Conservation (phyloP, 1,139 yeast species). For the Hansenula sp. region DNA sequence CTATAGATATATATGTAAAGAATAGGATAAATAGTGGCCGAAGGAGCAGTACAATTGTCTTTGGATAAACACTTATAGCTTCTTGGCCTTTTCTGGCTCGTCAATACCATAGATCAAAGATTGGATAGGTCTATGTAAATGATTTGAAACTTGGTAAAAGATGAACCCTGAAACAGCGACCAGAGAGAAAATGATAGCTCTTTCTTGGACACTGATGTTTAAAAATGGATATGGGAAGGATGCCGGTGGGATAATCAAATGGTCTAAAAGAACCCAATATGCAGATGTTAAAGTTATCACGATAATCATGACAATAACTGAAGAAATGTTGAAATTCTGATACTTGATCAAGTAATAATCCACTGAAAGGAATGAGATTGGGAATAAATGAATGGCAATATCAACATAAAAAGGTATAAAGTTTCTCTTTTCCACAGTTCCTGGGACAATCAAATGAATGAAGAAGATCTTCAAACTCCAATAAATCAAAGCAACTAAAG, state of each 20-base stretch:
- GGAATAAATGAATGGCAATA: slow-evolving; percentile 55
- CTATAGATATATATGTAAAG: no score
- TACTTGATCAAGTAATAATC: slow-evolving; percentile 54
- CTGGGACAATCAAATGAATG: slow-evolving; percentile 32
- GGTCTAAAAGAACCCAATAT: slow-evolving; percentile 52
- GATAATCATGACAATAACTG: slow-evolving; percentile 34
- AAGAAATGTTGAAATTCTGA: slow-evolving; percentile 32
- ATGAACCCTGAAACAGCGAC: slow-evolving; percentile 45
- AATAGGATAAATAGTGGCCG: no score
- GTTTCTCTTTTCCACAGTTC: slow-evolving; percentile 10
- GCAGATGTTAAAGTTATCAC: slow-evolving; percentile 37
- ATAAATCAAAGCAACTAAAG: slow-evolving; percentile 56
- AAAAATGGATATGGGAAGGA: slow-evolving; percentile 66
- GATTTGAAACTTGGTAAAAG: slow-evolving; percentile 16
- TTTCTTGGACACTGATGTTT: slow-evolving; percentile 42
- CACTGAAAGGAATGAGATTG: slow-evolving; percentile 43
- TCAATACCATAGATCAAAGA: not conserved
- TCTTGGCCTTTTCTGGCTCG: not conserved
- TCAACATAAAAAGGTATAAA: slow-evolving; percentile 49
- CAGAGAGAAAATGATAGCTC: slow-evolving; percentile 45
- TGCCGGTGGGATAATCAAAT: slow-evolving; percentile 44
- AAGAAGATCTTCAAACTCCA: slow-evolving; percentile 63
- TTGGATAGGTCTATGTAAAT: not conserved
- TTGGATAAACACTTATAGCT: no score
- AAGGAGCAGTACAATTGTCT: no score